Evolutionary conservation across 768 basidiomycete genomes (phyloP), one percentile per base, ranked within the genome.

Genomic region (Naganishia kalamii): DNA sequence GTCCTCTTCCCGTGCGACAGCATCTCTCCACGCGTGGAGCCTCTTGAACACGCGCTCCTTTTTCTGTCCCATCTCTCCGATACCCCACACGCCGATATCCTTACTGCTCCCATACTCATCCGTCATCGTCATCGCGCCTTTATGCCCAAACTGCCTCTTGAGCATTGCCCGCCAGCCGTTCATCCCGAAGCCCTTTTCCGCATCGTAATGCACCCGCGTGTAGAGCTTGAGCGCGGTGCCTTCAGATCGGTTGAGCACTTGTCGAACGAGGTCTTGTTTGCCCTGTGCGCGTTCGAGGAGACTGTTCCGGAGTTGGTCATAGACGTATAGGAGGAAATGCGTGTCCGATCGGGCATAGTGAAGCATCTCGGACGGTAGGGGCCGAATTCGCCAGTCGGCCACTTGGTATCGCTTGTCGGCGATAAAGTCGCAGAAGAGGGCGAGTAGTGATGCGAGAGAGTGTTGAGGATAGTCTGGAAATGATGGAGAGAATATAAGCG

Each of bases 341-440:
- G 94, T 99, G 77, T 99, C 96, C 1, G 91, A 90, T 30, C 92
- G 87, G 1, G 96, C 96, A 74, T 98, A 99, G 60, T 84, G 80
- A 21, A 91, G 79, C 92, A 99, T 96, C 70, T 90, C 92, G 57
- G 84, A 78, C 0, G 92, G 88, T 3, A 98, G 80, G 0, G 94
- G 94, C 62, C 86, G 84, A 70, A 97, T 90, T 27, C 96, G 86
- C 96, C 96, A 99, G 77, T 99, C 96, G 11, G 94, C 96, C 6
- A 94, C 82, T 72, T 97, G 96, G 74, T 94, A 98, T 32, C 90
- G 85, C 79, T 99, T 99, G 80, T 98, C 94, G 0, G 94, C 85
- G 7, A 83, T 82, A 70, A 92, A 92, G 71, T 91, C 86, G 72
- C 90, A 93, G 73, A 90, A 97, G 81, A 88, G 87, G 70, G 87